These are phyloP conservation scores for Mucuna pruriens DNA, from an alignment of 306 rosid species.

Conservation along the genomic window DNA sequence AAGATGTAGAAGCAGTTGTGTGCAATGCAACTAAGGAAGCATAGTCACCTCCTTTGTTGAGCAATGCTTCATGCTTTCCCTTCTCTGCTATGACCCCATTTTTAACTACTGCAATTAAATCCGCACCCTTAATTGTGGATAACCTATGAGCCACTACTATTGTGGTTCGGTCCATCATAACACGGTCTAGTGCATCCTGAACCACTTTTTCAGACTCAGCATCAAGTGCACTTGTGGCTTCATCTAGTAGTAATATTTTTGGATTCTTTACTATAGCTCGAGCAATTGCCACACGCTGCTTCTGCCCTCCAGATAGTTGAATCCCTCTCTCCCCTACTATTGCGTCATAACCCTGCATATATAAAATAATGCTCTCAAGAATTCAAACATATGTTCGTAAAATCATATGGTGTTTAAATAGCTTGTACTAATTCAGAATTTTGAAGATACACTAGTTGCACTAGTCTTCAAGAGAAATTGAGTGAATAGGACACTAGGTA, in stretches of 20 bases:
- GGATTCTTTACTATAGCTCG: slow-evolving; percentile 69
- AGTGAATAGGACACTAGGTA: background rate
- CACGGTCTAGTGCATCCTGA: slow-evolving; percentile 69
- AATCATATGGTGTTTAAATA: background rate
- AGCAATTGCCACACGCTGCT: slow-evolving; percentile 74
- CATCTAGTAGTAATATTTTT: slow-evolving; percentile 66
- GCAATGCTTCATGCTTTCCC: slow-evolving; percentile 54
- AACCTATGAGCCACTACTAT: slow-evolving; percentile 75
- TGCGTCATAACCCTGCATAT: slow-evolving; percentile 64
- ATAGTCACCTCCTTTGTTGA: slow-evolving; percentile 49
- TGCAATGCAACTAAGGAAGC: slow-evolving; percentile 57
- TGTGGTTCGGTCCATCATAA: slow-evolving; percentile 65
- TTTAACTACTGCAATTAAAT: slow-evolving; percentile 66
- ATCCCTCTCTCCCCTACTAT: slow-evolving; percentile 65
- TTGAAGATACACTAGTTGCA: background rate
- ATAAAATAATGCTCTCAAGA: background rate
- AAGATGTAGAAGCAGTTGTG: slow-evolving; percentile 40
- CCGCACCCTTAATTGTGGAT: slow-evolving; percentile 66
- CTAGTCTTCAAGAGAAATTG: slow-evolving; percentile 14
- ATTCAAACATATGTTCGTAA: background rate
- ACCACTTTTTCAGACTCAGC: slow-evolving; percentile 78
- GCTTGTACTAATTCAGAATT: slow-evolving; percentile 2
- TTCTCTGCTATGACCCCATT: slow-evolving; percentile 64
- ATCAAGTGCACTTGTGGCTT: slow-evolving; percentile 83
- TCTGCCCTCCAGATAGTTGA: slow-evolving; percentile 70